These are phyloP conservation scores for Teratosphaeria zuluensis DNA, from an alignment of 2,329 filamentous ascomycete species.

Conservation along the genomic window DNA sequence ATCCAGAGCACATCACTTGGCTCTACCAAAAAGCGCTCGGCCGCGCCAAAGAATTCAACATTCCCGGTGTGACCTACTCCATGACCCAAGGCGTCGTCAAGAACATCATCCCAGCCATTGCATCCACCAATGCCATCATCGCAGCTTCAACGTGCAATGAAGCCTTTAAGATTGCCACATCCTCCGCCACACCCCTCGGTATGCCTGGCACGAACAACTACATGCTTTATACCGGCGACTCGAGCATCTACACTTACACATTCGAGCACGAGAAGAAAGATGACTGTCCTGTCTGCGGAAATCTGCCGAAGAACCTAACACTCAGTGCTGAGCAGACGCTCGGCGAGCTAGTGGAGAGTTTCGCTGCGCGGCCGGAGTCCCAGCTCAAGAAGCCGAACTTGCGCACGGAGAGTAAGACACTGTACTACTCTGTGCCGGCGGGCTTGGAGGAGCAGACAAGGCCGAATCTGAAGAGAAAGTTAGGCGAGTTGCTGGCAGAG, in stretches of 20 bases:
- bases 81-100: constrained; percentile 97
- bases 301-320: constrained; percentile 63
- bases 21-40: constrained; percentile 74
- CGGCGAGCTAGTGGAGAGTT: constrained; percentile 72
- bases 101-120: constrained; percentile 98
- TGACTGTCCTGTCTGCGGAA: constrained; percentile 91
- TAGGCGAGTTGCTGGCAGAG: constrained; percentile 65
- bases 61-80: constrained; percentile 84
- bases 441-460: constrained; percentile 76
- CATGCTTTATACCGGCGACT: constrained; percentile 99
- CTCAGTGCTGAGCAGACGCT: constrained; percentile 65
- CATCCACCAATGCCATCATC: constrained; percentile 93
- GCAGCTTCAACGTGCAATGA: constrained; percentile 95
- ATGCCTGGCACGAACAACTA: constrained; percentile 62
- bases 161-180: constrained; percentile 85
- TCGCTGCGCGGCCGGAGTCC: constrained; percentile 74
- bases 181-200: constrained; percentile 68
- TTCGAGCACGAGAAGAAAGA: constrained; percentile 90
- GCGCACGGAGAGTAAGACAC: constrained; percentile 66
- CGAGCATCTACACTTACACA: constrained; percentile 92
- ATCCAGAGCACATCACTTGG: constrained; percentile 96
- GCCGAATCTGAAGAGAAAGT: constrained; percentile 68
- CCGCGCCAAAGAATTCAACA: constrained; percentile 80
- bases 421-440: constrained; percentile 81
- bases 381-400: constrained; percentile 92